Evolutionary conservation across 129 eudicot species (phyloP).

Genomic region (Flaveria linearis): DNA sequence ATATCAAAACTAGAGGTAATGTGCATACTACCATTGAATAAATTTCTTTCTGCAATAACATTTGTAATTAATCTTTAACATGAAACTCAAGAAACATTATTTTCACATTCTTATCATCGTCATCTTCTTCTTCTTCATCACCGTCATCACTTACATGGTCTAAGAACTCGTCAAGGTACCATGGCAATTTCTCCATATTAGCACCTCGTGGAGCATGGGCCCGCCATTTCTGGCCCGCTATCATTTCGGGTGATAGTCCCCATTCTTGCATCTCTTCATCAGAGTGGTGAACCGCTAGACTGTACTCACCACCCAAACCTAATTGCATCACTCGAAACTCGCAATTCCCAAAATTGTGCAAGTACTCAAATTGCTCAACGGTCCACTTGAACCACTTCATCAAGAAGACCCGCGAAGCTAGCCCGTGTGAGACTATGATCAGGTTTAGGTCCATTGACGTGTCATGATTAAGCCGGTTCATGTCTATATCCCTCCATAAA

Average conservation of each 20-base stretch:
- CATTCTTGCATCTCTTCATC: constrained; percentile 66
- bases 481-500: constrained; percentile 88
- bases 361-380: constrained; percentile 74
- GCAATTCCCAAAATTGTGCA: constrained; percentile 66
- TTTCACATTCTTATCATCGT: constrained; percentile 4
- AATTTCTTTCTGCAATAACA: constrained; percentile 6
- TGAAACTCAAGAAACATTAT: constrained; percentile 19
- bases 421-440: constrained; percentile 75
- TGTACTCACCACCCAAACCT: constrained; percentile 80
- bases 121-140: constrained; percentile 19
- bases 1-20: constrained; percentile 23
- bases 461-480: constrained; percentile 65
- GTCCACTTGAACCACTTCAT: constrained; percentile 99
- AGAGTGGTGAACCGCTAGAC: constrained; percentile 69
- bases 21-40: constrained; percentile 13
- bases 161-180: constrained; percentile 66
- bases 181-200: constrained; percentile 59
- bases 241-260: constrained; percentile 82
- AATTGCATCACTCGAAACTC: constrained; percentile 79
- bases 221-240: constrained; percentile 67
- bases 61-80: neutral
- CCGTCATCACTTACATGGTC: constrained; percentile 51
- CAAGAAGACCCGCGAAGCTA: constrained; percentile 68
- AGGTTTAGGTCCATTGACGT: constrained; percentile 62
- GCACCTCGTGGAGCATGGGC: constrained; percentile 47